These are phyloP conservation scores for Trametes hirsuta DNA, from an alignment of 1,284 basidiomycete species.

Conservation along the genomic window DNA sequence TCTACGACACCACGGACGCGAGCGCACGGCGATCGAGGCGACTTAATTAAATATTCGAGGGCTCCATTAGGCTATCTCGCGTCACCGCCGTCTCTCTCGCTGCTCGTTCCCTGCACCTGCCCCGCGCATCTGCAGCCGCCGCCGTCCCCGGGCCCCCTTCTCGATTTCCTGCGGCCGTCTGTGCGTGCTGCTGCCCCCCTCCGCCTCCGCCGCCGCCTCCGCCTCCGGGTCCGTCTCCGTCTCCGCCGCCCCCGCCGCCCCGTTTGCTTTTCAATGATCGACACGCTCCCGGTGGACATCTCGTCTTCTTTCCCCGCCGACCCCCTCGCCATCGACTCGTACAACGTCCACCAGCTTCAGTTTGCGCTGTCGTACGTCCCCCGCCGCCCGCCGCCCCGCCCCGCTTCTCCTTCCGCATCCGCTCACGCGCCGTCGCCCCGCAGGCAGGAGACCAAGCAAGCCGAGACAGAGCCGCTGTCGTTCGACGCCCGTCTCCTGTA, in stretches of 20 bases:
- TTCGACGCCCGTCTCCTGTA: constrained; percentile 28
- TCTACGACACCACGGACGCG: constrained; percentile 24
- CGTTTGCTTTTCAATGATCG: constrained; percentile 34
- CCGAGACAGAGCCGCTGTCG: constrained; percentile 23
- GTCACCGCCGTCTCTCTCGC: neutral
- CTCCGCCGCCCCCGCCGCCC: constrained; percentile 2
- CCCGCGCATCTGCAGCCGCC: constrained; percentile 4
- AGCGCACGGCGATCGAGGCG: constrained; percentile 22
- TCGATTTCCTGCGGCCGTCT: neutral
- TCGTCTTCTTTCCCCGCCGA: constrained; percentile 31
- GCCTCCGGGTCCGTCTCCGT: constrained; percentile 4
- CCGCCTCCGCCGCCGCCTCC: constrained; percentile 13
- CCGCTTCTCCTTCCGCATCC: constrained; percentile 2
- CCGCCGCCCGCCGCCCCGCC: constrained; percentile 16
- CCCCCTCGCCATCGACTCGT: constrained; percentile 58
- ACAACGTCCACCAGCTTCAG: constrained; percentile 66
- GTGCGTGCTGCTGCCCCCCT: neutral
- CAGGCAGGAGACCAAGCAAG: constrained; percentile 19
- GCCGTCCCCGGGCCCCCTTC: neutral
- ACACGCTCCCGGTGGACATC: constrained; percentile 37
- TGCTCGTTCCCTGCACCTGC: constrained; percentile 16
- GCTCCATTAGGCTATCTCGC: constrained; percentile 10
- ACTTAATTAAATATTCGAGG: constrained; percentile 15
- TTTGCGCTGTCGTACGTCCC: constrained; percentile 44
- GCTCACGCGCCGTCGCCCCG: neutral